These are phyloP conservation scores for Daldinia caldariorum DNA, from an alignment of 495 filamentous ascomycete genomes.

Conservation along the genomic window DNA sequence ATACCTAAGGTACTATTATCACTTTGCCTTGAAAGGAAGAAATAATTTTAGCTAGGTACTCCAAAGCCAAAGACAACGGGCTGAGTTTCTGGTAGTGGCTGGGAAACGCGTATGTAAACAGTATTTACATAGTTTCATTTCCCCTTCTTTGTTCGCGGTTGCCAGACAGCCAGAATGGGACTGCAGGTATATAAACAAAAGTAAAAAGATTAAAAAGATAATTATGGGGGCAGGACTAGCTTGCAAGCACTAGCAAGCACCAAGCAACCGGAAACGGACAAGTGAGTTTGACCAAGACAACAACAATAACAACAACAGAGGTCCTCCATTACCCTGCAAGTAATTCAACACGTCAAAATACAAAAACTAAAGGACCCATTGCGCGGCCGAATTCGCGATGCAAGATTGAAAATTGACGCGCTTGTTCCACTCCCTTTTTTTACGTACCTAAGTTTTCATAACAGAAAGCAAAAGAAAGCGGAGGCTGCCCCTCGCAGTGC, in stretches of 20 bases:
- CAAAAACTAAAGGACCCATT: slow-evolving; percentile 23
- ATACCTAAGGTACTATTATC: not conserved
- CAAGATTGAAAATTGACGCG: slow-evolving; percentile 29
- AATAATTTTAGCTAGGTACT: not conserved
- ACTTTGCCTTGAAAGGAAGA: not conserved
- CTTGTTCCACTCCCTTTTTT: slow-evolving; percentile 1
- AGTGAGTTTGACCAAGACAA: slow-evolving; percentile 33
- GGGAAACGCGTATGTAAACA: slow-evolving; percentile 41
- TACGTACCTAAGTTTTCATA: slow-evolving; percentile 3
- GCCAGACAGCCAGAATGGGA: not conserved
- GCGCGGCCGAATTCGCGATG: slow-evolving; percentile 40
- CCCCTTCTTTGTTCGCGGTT: slow-evolving; percentile 12
- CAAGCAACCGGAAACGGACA: slow-evolving; percentile 7
- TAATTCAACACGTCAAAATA: slow-evolving; percentile 43
- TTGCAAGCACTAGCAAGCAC: slow-evolving; percentile 25
- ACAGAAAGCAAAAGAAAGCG: slow-evolving; percentile 26
- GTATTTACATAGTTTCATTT: slow-evolving; percentile 15
- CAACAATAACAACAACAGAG: slow-evolving; percentile 40
- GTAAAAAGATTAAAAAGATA: slow-evolving; percentile 5
- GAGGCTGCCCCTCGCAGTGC: slow-evolving; percentile 20
- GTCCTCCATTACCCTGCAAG: slow-evolving; percentile 28
- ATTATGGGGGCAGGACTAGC: slow-evolving; percentile 31
- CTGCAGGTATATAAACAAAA: slow-evolving; percentile 9
- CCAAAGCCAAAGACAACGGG: not conserved
- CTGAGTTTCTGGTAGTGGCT: slow-evolving; percentile 29